These are phyloP conservation scores for Aquilaria agallochum DNA, from an alignment of 441 rosid species.

Conservation along the genomic window DNA sequence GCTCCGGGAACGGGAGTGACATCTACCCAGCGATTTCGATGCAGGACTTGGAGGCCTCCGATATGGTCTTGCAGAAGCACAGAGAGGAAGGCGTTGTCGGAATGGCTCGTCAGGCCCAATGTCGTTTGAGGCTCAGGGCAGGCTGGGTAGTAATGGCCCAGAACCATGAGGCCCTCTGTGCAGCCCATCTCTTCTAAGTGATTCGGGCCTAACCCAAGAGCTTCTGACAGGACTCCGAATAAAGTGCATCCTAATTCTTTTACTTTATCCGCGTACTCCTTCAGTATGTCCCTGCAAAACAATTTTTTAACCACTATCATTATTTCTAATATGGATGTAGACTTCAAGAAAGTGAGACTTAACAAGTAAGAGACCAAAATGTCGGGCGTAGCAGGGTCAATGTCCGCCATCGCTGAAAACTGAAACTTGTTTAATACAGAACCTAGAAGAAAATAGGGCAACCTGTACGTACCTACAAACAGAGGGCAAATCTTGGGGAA, in stretches of 20 bases:
- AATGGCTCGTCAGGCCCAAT: slow-evolving; percentile 22
- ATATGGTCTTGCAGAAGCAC: slow-evolving; percentile 30
- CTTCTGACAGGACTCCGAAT: slow-evolving; percentile 26
- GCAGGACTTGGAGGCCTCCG: slow-evolving; percentile 36
- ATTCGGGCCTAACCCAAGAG: slow-evolving; percentile 23
- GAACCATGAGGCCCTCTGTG: slow-evolving; percentile 7
- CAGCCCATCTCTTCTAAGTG: slow-evolving; percentile 26
- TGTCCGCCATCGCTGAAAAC: neutral
- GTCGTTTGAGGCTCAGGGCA: slow-evolving; percentile 32
- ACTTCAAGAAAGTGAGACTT: neutral
- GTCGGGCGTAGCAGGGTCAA: neutral
- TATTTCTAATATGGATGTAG: neutral
- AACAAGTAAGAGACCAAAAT: neutral
- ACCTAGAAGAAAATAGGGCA: neutral
- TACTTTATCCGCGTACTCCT: slow-evolving; percentile 19
- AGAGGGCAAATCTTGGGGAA: slow-evolving; percentile 41
- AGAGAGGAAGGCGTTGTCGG: slow-evolving; percentile 12
- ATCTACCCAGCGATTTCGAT: slow-evolving; percentile 21
- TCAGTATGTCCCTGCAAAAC: slow-evolving; percentile 17
- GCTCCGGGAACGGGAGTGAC: slow-evolving; percentile 30
- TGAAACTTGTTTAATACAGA: too few species aligned
- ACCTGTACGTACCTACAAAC: slow-evolving; percentile 30
- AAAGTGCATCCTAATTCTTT: slow-evolving; percentile 3
- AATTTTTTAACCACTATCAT: neutral
- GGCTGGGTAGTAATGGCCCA: slow-evolving; percentile 32